Base-by-base conservation (phyloP, 805 yeast species). In the Saturnispora quitensis region DNA sequence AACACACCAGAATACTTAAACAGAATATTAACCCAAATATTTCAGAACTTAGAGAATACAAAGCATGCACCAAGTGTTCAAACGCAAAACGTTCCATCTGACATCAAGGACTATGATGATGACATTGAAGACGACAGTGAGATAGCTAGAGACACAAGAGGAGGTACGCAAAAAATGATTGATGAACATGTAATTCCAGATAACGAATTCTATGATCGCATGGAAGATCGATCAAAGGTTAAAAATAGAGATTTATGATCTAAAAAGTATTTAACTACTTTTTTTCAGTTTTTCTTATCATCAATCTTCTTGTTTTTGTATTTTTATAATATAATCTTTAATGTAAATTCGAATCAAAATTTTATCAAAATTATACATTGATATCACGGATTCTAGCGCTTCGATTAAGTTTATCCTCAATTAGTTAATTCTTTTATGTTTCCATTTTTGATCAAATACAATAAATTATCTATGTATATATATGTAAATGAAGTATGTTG, bases 41-140 rank as follows among this genome's bases (percentile, higher is more conserved):
- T 85, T 50, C 72, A 79, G 53, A 89, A 87, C 69, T 73, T 91
- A 62, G 95, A 89, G 61, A 80, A 86, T 60, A 89, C 97, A n/a
- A 84, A 86, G 68, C 89, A 84, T 68, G 96, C 97, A 0, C 99
- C 99, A n/a, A 86, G 96, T 50, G 97, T 91, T 34, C 98, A 91
- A 69, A 79, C 89, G 82, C 84, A 87, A 58, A 78, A 84, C 48
- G 93, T 88, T 27, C 98, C 98, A 7, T 76, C 81, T 40, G 97
- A 91, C 68, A 74, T 80, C n/a, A 95, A 87, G 60, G 95, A 89
- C 59, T 73, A 76, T 53, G 95, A 89, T 22, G 95, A 87, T 60
- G 93, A 80, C 50, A 64, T 61, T 12, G 91, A 86, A 25, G 97
- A 89, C 67, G 97, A 91, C 65, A 69, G 84, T 0, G 76, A 73